Percentiles rank a stretch among this genome's conserved stretches.
These are phyloP conservation scores for Rubus parviflorus DNA, from an alignment of 306 rosid genomes.

Conservation along the genomic window DNA sequence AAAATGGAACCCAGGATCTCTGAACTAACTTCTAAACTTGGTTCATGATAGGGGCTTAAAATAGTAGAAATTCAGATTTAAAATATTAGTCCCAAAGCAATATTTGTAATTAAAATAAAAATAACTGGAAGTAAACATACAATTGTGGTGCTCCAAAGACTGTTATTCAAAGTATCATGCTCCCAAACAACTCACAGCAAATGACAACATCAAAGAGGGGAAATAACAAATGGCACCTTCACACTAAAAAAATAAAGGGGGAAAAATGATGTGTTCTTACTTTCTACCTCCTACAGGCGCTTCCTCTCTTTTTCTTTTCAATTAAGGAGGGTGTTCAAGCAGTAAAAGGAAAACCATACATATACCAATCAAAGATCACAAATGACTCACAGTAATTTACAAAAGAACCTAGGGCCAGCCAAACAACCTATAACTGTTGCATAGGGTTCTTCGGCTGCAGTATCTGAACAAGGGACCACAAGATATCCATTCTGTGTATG, in stretches of 20 bases:
- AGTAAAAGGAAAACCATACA: constrained; percentile 7
- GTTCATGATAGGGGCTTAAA: background rate
- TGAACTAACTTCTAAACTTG: background rate
- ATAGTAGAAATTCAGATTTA: background rate
- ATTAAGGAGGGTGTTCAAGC: constrained; percentile 6
- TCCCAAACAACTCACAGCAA: constrained; percentile 18
- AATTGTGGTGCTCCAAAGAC: background rate
- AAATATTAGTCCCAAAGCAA: background rate
- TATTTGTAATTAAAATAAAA: background rate
- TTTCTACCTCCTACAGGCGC: constrained; percentile 11
- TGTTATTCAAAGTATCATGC: constrained; percentile 15
- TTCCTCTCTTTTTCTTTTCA: constrained; percentile 14
- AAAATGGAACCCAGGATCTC: background rate
- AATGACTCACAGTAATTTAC: constrained; percentile 31
- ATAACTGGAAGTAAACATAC: background rate
- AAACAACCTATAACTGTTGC: constrained; percentile 31
- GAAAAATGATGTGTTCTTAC: background rate
- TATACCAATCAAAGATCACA: constrained; percentile 28
- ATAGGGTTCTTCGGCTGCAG: constrained; percentile 66
- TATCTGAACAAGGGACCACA: constrained; percentile 94
- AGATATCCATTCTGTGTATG: constrained; percentile 84
- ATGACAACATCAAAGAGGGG: constrained; percentile 14
- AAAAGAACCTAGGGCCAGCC: constrained; percentile 32
- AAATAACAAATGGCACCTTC: constrained; percentile 29
- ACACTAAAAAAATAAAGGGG: constrained; percentile 20